A percentile compares a stretch with the other conserved stretches of the same genome.
Conservation (phyloP, 192 early-diverging fungal species). For the Podila minutissima region DNA sequence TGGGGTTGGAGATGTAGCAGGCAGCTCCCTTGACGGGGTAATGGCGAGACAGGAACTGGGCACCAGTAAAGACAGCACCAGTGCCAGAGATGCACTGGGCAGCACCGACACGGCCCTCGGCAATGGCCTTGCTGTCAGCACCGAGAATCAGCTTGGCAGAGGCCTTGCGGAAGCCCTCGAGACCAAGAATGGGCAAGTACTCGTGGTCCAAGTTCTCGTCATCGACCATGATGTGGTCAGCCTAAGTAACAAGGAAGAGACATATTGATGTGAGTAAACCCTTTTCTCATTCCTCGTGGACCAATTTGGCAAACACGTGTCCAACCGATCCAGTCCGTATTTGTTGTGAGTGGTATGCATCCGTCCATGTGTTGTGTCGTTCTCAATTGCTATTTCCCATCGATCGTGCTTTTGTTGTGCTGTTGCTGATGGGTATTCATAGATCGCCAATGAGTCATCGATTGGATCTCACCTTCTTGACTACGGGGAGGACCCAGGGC, state of each 20-base stretch:
- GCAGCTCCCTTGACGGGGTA: slow-evolving; percentile 65
- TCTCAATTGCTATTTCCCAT: too few species aligned
- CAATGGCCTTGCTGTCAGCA: slow-evolving; percentile 72
- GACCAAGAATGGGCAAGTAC: slow-evolving; percentile 91
- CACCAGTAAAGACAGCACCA: slow-evolving; percentile 89
- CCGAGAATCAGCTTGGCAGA: slow-evolving; percentile 88
- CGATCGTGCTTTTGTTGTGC: background rate
- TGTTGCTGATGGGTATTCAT: too few species aligned
- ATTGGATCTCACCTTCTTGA: slow-evolving; percentile 75
- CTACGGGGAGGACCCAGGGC: slow-evolving; percentile 95
- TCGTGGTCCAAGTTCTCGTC: slow-evolving; percentile 89
- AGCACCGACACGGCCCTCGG: slow-evolving; percentile 73
- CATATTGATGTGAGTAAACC: background rate
- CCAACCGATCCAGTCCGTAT: too few species aligned
- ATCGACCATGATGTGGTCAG: slow-evolving; percentile 75
- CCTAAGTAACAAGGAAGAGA: slow-evolving; percentile 55
- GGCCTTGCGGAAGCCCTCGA: slow-evolving; percentile 80
- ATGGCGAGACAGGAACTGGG: slow-evolving; percentile 83
- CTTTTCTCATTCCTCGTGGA: background rate
- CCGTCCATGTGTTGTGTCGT: too few species aligned
- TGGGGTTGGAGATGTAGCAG: slow-evolving; percentile 93
- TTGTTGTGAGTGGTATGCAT: too few species aligned
- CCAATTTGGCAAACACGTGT: too few species aligned
- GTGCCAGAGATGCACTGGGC: slow-evolving; percentile 97
- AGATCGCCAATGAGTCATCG: background rate